Evolutionary conservation across 2,329 filamentous ascomycete species (phyloP), one percentile per base, ranked within the genome.

Genomic region (Paracoccidioides lutzii): DNA sequence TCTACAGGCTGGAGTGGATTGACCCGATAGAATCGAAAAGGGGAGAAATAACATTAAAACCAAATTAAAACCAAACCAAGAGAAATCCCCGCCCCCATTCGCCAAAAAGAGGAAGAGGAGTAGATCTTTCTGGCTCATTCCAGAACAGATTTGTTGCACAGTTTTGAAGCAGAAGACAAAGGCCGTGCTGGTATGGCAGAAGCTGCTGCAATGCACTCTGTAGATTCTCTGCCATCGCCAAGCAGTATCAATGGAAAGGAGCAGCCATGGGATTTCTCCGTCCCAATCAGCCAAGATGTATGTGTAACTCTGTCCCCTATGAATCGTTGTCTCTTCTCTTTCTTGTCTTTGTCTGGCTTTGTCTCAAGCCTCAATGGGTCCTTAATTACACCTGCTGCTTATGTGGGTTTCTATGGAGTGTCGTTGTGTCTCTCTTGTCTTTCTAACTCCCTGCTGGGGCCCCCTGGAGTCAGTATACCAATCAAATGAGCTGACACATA

Each of bases 191-290:
- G 66, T 63, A 73, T 73, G 71, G 70, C 69, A 66, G 71, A 69
- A 56, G 65, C 70, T 57, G 70, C 71, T 57, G 69, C 65, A 55
- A 61, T 69, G 42, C 69, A 68, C 62, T 66, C 70, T 50, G 61
- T 67, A 62, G 70, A 73, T 67, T 64, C 67, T 62, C 64, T 71
- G 68, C 61, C 66, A 60, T 67, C 69, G 54, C 61, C 70, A 58
- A 61, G 64, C 61, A 65, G 59, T 53, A 63, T 66, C 58, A 68
- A 68, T 57, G 64, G 59, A 53, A 60, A 59, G 15, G 52, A 54
- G 57, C 59, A 60, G 44, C 67, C 66, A 59, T 73, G 71, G 71
- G 70, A 72, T 14, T 71, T 65, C 55, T 63, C 68, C 14, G 69
- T 71, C 52, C 68, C 70, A 10, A 57, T 69, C 46, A 62, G 62